Conservation (phyloP, 148 eudicot species). For the Talinum fruticosum region DNA sequence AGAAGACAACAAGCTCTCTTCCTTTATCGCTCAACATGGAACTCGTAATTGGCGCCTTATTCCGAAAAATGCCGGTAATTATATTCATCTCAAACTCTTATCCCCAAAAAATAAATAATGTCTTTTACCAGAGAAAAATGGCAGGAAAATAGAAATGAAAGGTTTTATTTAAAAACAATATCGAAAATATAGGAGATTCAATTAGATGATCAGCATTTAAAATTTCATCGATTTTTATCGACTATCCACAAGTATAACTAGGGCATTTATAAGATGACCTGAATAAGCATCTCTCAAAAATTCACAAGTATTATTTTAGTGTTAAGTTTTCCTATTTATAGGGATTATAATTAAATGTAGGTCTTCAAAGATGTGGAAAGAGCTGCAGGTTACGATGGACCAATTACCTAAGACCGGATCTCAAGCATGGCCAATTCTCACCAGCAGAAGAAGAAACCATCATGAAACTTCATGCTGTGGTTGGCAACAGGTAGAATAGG, state of each 20-base stretch:
- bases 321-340: no score
- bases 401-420: constrained; percentile 91
- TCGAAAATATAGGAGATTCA: no score
- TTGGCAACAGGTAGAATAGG: constrained; percentile 71
- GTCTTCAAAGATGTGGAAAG: constrained; percentile 92
- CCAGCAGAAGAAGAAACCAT: constrained; percentile 87
- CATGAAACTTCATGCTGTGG: constrained; percentile 81
- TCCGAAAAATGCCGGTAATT: constrained; percentile 83
- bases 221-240: no score
- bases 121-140: no score
- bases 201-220: no score
- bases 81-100: background rate
- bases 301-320: no score
- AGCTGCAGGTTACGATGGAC: constrained; percentile 96
- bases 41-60: constrained; percentile 95
- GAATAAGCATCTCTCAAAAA: no score
- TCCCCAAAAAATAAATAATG: background rate
- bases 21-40: constrained; percentile 91
- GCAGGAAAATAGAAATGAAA: no score
- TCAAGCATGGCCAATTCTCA: constrained; percentile 82
- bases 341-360: constrained; percentile 27
- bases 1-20: constrained; percentile 95
- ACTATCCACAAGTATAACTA: no score
- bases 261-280: no score
- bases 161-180: no score